Percentiles rank a stretch among this genome's conserved stretches.
Conservation (phyloP, 2,329 filamentous ascomycete species). For the Madurella mycetomatis region DNA sequence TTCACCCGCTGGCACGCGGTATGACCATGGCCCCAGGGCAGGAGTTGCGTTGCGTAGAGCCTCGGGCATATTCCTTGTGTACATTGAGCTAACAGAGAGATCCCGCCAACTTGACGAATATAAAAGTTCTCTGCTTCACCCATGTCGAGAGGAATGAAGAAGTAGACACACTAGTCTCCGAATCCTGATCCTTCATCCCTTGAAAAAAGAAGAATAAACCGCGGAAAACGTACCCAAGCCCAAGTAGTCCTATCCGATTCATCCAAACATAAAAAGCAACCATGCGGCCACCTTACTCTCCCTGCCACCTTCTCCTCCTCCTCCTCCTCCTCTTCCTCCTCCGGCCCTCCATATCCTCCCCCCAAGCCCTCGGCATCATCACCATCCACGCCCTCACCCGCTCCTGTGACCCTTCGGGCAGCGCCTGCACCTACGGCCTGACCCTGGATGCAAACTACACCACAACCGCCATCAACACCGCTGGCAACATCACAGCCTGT, state of each 20-base stretch:
- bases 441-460: background rate
- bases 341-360: background rate
- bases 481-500: background rate
- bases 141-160: too few relatives aligned
- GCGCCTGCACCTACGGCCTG: slow-evolving; percentile 11
- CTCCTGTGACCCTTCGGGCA: background rate
- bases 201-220: too few relatives aligned
- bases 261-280: too few relatives aligned
- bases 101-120: too few relatives aligned
- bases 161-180: too few relatives aligned
- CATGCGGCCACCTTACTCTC: background rate
- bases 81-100: too few relatives aligned
- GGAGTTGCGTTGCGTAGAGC: too few relatives aligned
- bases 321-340: background rate
- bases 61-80: too few relatives aligned
- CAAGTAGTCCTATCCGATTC: too few relatives aligned
- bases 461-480: background rate
- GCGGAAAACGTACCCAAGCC: too few relatives aligned
- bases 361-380: slow-evolving; percentile 7
- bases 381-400: slow-evolving; percentile 4
- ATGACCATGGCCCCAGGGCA: background rate
- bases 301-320: background rate
- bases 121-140: too few relatives aligned
- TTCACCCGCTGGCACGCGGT: slow-evolving; percentile 7
- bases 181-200: too few relatives aligned